Percentiles rank a stretch among this genome's conserved stretches.
phyloP scores from a whole-genome alignment of 2,329 filamentous ascomycete genomes.

The Colletotrichum gigasporum region DNA sequence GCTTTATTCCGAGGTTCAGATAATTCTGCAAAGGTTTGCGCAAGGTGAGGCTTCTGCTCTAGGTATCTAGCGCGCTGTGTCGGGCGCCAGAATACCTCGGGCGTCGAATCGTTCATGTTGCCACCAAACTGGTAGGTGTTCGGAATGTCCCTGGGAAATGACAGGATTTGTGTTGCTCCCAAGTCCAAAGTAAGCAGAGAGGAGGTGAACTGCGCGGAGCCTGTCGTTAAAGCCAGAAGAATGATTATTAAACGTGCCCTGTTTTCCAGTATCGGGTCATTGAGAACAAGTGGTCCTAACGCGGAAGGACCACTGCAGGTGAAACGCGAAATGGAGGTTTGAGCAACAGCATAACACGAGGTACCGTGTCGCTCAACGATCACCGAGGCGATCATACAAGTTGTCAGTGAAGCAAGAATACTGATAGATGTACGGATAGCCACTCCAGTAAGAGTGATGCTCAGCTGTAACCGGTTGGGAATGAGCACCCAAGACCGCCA shows the following conservation, averaged over 20 bases:
- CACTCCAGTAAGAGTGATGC: not conserved
- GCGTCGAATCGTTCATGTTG: too few relatives aligned
- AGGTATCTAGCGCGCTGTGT: too few relatives aligned
- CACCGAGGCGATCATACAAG: conserved; percentile 3
- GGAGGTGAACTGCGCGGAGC: not conserved
- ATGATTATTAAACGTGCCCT: not conserved
- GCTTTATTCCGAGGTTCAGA: too few relatives aligned
- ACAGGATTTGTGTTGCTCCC: not conserved
- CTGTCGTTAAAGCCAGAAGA: not conserved
- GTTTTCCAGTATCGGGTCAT: not conserved
- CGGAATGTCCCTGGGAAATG: not conserved
- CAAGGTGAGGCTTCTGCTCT: too few relatives aligned
- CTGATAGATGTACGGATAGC: not conserved
- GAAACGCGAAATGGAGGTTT: conserved; percentile 1
- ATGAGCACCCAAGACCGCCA: not conserved
- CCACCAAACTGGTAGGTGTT: too few relatives aligned
- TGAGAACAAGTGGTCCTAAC: not conserved
- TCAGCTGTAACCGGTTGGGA: not conserved
- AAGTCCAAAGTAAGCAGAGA: not conserved
- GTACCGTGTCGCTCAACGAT: conserved; percentile 7
- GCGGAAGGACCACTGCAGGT: not conserved
- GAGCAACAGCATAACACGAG: not conserved
- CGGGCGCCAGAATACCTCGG: too few relatives aligned
- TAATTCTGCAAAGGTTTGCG: too few relatives aligned
- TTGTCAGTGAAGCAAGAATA: not conserved